Evolutionary conservation across 768 basidiomycete species (phyloP), one percentile per base, ranked within the genome.

Genomic region (Mycena kentingensis): DNA sequence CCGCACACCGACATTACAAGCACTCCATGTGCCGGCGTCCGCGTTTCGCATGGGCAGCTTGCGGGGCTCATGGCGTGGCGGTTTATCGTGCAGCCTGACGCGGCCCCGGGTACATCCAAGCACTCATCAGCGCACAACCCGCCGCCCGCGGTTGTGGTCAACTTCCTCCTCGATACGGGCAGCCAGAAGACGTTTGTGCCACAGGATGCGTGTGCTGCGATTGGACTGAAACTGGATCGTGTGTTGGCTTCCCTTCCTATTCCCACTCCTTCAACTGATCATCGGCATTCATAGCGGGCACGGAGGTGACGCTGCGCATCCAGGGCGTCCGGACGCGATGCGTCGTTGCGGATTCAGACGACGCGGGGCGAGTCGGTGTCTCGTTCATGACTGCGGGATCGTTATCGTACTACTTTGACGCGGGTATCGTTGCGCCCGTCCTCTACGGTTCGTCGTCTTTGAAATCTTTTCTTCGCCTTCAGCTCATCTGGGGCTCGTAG

Each of bases 101-200:
- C 27, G 11, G 19, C 36, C 1, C 25, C 52, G 3, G 34, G 10
- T 19, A 12, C 29, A 5, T 50, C 46, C 0, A 16, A 10, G 8
- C 22, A 29, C 27, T 16, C n/a, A 46, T 34, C 52, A 29, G 18
- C 36, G 19, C 25, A 37, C 37, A 32, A 25, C 28, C 5, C 26
- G 19, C 12, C n/a, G 22, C 25, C 50, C 34, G 46, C 54, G 4
- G 47, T 67, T 7, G 46, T 67, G 18, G 35, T 51, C 15, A 65
- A 67, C 29, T 67, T 67, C 25, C 61, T 67, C 18, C 59, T 67
- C 5, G 66, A 67, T 49, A 67, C 65, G 19, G 63, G 61, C 10
- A 52, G 45, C 35, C 31, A 53, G 25, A 49, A 48, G 22, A 57
- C 63, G 5, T 49, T 47, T 16, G 55, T 67, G 1, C 60, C 65